Evolutionary conservation across 495 filamentous ascomycete genomes (phyloP), one percentile per base, ranked within the genome.

Genomic region (Tuber calosporum): DNA sequence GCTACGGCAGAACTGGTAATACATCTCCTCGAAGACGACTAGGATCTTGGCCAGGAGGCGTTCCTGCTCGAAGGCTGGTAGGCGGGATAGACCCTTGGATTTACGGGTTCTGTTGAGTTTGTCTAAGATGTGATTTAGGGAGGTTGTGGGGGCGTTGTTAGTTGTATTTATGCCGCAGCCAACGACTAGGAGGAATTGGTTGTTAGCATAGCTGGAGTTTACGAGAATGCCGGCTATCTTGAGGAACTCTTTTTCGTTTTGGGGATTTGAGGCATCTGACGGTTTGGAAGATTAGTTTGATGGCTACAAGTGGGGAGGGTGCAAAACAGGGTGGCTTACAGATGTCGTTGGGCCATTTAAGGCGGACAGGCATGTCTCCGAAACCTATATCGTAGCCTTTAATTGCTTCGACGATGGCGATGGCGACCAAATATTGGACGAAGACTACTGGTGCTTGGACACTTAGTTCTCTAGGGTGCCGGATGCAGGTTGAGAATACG

Each of bases 321-420:
- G 22, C 4, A 66, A 58, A 45, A 39, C 38, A 41, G 66, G 36
- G 70, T 67, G 26, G 37, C n/a, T 45, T 38, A 72, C 84, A 97
- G 74, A 99, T 92, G 81, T 99, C 95, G 75, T 99, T 99, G 11
- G 95, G 95, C 95, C 95, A 99, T 83, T 99, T 99, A 43, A 99
- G 81, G 82, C 92, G 93, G 48, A 98, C 88, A 13, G 92, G 92
- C 41, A 97, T 75, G 1, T 87, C 83, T 45, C 86, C 85, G 81
- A 96, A 98, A 67, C 90, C 90, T 26, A 83, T 82, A 69, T 87
- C 93, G 80, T 97, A 99, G 38, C 85, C 86, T 76, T 92, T 89
- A 79, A 98, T 89, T 0, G 92, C 95, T 72, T 92, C 88, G 13
- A 96, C 90, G 42, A 93, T 91, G n/a, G 95, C 96, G 66, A 99